Conservation (phyloP, 2,329 filamentous ascomycete genomes). For the Chaetoscypha palmicola region DNA sequence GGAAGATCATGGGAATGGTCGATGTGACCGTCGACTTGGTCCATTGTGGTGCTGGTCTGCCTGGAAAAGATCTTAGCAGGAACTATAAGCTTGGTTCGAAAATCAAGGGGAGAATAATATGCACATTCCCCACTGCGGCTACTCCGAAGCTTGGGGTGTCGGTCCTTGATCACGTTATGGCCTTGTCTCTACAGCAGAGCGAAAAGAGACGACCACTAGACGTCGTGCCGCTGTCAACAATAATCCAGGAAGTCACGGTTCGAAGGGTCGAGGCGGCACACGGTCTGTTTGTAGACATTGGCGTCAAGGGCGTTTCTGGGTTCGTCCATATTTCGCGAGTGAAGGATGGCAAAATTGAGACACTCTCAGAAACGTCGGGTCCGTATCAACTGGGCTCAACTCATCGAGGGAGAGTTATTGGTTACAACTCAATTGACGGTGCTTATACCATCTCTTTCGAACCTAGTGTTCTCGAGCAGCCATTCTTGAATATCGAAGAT, state of each 20-base stretch:
- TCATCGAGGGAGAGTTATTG: slow-evolving; percentile 75
- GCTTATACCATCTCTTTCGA: slow-evolving; percentile 81
- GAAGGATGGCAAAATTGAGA: slow-evolving; percentile 83
- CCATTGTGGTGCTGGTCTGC: slow-evolving; percentile 72
- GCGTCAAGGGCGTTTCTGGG: slow-evolving; percentile 60
- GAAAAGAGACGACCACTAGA: slow-evolving; percentile 45
- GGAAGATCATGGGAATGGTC: slow-evolving; percentile 87
- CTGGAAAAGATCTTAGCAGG: slow-evolving; percentile 62
- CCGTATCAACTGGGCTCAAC: slow-evolving; percentile 70
- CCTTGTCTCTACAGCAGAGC: slow-evolving; percentile 42
- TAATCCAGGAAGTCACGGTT: slow-evolving; percentile 71
- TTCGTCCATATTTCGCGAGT: slow-evolving; percentile 95
- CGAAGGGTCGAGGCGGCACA: slow-evolving; percentile 71
- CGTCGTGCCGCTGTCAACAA: slow-evolving; percentile 62
- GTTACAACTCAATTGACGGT: slow-evolving; percentile 82
- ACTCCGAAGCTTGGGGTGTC: slow-evolving; percentile 83
- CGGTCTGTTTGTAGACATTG: slow-evolving; percentile 73
- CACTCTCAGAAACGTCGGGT: slow-evolving; percentile 68
- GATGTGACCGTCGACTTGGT: slow-evolving; percentile 87
- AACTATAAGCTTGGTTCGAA: slow-evolving; percentile 81
- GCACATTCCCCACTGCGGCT: slow-evolving; percentile 73
- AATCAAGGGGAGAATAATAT: slow-evolving; percentile 79
- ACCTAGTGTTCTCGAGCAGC: slow-evolving; percentile 72
- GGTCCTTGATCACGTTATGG: slow-evolving; percentile 73
- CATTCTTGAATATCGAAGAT: slow-evolving; percentile 88